Base-by-base conservation (phyloP, 768 basidiomycete species). In the Sporobolomyces roseus region DNA sequence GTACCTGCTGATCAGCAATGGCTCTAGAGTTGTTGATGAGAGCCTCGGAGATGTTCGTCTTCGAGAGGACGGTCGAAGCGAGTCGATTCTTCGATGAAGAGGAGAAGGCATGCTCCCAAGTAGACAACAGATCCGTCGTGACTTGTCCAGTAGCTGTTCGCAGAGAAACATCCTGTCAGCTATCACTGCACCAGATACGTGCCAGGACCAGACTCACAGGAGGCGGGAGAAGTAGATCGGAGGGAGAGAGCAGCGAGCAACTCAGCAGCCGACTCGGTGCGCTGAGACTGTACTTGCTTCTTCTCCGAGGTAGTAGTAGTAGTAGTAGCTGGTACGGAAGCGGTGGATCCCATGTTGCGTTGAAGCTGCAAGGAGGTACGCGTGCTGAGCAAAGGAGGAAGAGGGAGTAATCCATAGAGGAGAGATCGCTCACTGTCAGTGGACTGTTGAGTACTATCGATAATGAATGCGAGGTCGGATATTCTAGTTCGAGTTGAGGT, bases 101-200 rank as follows among this genome's bases (percentile, higher is more conserved):
- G 1, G 75, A 74, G 62, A 78, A 77, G 14, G 70, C 71, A 4
- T 67, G 51, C n/a, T 68, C 52, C 77, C 77, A 79, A 21, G 64
- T 33, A 8, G 61, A 66, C n/a, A 79, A 43, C 35, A 68, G 70
- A 32, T 64, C 68, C 14, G 38, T 4, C 19, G 71, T 75, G 30
- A 78, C 61, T 25, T 60, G 58, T 6, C 58, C 58, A 19, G 59
- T 48, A 30, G 56, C 56, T 58, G 17, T n/a, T n/a, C 14, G 7
- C 38, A 12, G 41, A 38, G 10, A 14, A 35, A n/a, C 21, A 2
- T 25, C 4, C 13, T n/a, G 23, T 55, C 35, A 36, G 33, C 4
- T 55, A 16, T 3, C 4, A 19, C 9, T 3, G 4, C 10, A 9
- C n/a, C 19, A 21, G 33, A 19, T 21, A 14, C 6, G 35, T 13